A percentile compares a stretch with the other conserved stretches of the same genome.
Evolutionary conservation across 1,284 basidiomycete genomes (phyloP).

Genomic region (Thelephora terrestris): DNA sequence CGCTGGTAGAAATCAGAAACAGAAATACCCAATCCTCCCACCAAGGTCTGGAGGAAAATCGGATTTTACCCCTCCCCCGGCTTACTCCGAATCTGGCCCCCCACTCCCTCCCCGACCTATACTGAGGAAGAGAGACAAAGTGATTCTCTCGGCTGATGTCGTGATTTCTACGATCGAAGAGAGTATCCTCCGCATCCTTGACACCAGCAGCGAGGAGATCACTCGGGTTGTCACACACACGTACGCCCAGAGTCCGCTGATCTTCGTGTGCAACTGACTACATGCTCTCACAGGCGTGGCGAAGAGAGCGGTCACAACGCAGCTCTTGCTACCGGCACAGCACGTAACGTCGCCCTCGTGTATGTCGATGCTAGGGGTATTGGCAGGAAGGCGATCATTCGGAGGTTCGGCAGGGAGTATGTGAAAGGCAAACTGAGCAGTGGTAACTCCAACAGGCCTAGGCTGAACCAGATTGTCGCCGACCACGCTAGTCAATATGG

Average conservation of each 20-base stretch:
- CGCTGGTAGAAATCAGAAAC: conserved; percentile 18
- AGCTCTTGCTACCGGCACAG: conserved; percentile 46
- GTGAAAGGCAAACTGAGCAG: conserved; percentile 30
- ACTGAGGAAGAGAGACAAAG: conserved; percentile 27
- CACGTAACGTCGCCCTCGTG: conserved; percentile 63
- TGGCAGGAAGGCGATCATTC: conserved; percentile 59
- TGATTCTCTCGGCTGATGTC: conserved; percentile 62
- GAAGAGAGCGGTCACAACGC: conserved; percentile 50
- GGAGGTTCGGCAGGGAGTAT: conserved; percentile 44
- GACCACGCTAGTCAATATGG: too few relatives aligned
- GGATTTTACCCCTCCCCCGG: not conserved
- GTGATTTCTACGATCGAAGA: conserved; percentile 65
- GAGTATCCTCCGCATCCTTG: conserved; percentile 50
- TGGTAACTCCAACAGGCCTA: not conserved
- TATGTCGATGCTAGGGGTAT: conserved; percentile 70
- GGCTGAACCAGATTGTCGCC: too few relatives aligned
- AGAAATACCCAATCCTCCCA: conserved; percentile 5
- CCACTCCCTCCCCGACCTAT: conserved; percentile 2
- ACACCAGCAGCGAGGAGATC: conserved; percentile 44
- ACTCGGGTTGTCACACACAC: conserved; percentile 53
- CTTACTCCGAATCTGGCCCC: not conserved
- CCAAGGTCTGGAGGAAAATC: not conserved
- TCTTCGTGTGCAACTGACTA: not conserved
- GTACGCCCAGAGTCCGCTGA: conserved; percentile 22
- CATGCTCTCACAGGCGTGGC: conserved; percentile 41